Evolutionary conservation across 2,329 filamentous ascomycete species (phyloP).

Genomic region (Phyllosticta citribraziliensis): DNA sequence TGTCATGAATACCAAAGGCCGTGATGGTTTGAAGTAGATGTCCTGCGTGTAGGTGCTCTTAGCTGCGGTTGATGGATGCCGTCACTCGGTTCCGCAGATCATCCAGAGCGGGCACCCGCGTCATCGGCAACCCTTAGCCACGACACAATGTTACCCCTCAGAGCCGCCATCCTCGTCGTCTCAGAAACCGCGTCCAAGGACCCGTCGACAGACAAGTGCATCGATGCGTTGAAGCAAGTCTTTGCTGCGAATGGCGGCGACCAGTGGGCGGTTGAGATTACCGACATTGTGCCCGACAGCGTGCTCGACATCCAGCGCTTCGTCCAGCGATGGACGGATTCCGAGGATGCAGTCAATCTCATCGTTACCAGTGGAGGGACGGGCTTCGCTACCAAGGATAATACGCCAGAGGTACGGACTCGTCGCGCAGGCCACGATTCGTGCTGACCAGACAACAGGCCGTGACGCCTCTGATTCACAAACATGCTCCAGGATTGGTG

Average conservation of each 20-base stretch:
- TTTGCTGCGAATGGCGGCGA: constrained; percentile 57
- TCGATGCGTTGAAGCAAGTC: constrained; percentile 55
- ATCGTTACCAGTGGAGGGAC: constrained; percentile 88
- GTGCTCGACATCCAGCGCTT: constrained; percentile 63
- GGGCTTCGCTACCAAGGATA: constrained; percentile 76
- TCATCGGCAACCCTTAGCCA: neutral
- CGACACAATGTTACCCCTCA: constrained; percentile 36
- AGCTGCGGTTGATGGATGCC: neutral
- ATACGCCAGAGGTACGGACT: constrained; percentile 72
- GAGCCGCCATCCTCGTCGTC: constrained; percentile 70
- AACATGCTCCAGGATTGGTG: constrained; percentile 79
- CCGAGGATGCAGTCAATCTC: constrained; percentile 53
- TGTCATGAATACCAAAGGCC: neutral
- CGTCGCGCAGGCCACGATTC: neutral
- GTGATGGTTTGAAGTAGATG: neutral
- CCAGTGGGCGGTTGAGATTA: constrained; percentile 61
- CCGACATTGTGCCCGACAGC: constrained; percentile 72
- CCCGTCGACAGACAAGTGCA: constrained; percentile 67
- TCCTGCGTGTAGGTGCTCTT: neutral
- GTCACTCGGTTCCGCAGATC: neutral
- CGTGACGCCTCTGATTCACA: constrained; percentile 67
- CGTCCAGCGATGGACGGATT: constrained; percentile 65
- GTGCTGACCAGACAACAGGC: constrained; percentile 44
- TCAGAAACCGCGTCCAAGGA: constrained; percentile 83
- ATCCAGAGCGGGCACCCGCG: neutral